phyloP scores from a whole-genome alignment of 139 green algal species.

The Chlorella sp. region DNA sequence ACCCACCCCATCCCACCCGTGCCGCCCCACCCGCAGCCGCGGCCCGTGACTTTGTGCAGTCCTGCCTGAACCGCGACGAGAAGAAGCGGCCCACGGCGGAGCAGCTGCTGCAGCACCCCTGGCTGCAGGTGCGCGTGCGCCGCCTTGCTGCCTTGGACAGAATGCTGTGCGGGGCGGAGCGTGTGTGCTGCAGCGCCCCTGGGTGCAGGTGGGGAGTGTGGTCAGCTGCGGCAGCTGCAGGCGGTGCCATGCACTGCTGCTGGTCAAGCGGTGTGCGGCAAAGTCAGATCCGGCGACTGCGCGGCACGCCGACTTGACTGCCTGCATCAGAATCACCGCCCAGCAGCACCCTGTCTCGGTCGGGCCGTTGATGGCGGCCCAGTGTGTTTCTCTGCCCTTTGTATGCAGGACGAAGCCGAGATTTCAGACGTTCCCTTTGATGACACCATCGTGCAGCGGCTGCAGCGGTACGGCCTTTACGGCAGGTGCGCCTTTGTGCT shows the following conservation, averaged over 20 bases:
- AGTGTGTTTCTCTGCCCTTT: no score
- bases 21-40: neutral
- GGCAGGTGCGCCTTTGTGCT: neutral
- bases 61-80: constrained; percentile 71
- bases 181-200: constrained; percentile 79
- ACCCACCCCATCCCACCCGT: neutral
- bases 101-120: constrained; percentile 77
- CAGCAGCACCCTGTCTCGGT: no score
- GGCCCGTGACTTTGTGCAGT: constrained; percentile 45
- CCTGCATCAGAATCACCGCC: no score
- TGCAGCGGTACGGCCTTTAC: constrained; percentile 72
- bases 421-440: constrained; percentile 39
- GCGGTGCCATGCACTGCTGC: no score
- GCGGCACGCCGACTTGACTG: no score
- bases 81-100: constrained; percentile 63
- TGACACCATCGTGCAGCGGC: constrained; percentile 78
- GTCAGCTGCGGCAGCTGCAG: no score
- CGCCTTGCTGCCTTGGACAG: neutral
- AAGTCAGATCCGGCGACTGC: no score
- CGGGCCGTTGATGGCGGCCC: no score
- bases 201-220: constrained; percentile 44
- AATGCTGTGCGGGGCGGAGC: no score
- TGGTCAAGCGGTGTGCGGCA: no score
- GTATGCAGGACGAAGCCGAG: constrained; percentile 30
- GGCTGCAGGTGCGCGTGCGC: constrained; percentile 28